A percentile compares a stretch with the other conserved stretches of the same genome.
These are phyloP conservation scores for Dillenia turbinata DNA, from an alignment of 164 flowering plant species.

Conservation along the genomic window DNA sequence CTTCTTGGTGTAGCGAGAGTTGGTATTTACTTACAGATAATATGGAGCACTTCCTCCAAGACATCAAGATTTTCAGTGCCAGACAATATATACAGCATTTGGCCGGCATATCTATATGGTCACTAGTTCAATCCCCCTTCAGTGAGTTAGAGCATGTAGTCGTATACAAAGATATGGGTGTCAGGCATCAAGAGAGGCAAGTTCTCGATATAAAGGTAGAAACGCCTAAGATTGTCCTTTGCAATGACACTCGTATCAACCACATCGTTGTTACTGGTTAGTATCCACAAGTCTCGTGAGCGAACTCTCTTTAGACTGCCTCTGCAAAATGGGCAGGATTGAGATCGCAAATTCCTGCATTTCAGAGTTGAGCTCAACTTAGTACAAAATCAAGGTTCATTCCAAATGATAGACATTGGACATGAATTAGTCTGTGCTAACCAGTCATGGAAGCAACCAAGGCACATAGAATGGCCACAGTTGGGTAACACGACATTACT, in stretches of 20 bases:
- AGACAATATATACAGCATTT: slow-evolving; percentile 25
- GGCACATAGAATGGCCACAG: slow-evolving; percentile 77
- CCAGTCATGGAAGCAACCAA: slow-evolving; percentile 65
- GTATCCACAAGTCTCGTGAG: slow-evolving; percentile 75
- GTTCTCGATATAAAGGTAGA: slow-evolving; percentile 57
- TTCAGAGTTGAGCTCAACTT: neutral
- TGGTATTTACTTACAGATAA: slow-evolving; percentile 8
- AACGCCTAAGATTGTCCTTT: slow-evolving; percentile 53
- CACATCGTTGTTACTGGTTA: slow-evolving; percentile 49
- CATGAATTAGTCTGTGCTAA: slow-evolving; percentile 11
- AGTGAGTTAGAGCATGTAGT: slow-evolving; percentile 53
- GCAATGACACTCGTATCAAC: slow-evolving; percentile 52
- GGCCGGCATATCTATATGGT: slow-evolving; percentile 13
- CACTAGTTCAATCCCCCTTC: slow-evolving; percentile 4
- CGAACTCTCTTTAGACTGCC: slow-evolving; percentile 57
- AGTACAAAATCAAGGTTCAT: neutral
- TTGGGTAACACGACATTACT: slow-evolving; percentile 59
- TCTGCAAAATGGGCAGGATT: slow-evolving; percentile 90
- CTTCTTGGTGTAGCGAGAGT: neutral
- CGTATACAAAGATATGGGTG: slow-evolving; percentile 36
- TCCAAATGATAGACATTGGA: neutral
- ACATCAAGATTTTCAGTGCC: slow-evolving; percentile 6
- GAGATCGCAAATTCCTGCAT: slow-evolving; percentile 64
- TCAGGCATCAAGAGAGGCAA: slow-evolving; percentile 51
- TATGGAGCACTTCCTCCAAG: slow-evolving; percentile 1